These are phyloP conservation scores for Psilocybe cubensis DNA, from an alignment of 768 basidiomycete genomes.

Conservation along the genomic window DNA sequence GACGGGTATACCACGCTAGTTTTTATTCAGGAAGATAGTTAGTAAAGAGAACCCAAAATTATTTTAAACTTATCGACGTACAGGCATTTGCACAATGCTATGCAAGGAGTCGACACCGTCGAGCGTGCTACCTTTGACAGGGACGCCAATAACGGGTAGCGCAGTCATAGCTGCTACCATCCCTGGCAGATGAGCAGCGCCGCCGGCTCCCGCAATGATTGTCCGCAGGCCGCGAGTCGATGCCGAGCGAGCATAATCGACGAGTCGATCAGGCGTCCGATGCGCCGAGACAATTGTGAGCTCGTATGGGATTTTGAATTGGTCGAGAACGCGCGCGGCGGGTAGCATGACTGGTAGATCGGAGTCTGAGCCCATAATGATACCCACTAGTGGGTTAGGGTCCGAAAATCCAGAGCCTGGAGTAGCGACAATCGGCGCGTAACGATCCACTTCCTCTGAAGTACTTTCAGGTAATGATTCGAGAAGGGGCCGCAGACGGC, in stretches of 20 bases:
- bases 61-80: too few species aligned
- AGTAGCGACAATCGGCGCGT: conserved; percentile 49
- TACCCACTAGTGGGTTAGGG: conserved; percentile 77
- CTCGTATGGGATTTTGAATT: conserved; percentile 88
- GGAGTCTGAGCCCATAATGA: conserved; percentile 99
- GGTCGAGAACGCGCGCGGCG: conserved; percentile 81
- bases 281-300: conserved; percentile 97
- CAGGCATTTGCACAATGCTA: conserved; percentile 99
- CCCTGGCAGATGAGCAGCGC: conserved; percentile 96
- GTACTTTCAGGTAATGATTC: conserved; percentile 55
- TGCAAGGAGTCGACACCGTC: conserved; percentile 98
- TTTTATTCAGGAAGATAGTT: too few species aligned
- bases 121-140: conserved; percentile 91
- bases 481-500: conserved; percentile 76
- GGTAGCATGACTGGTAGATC: conserved; percentile 94
- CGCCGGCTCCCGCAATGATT: conserved; percentile 97
- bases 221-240: conserved; percentile 65
- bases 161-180: conserved; percentile 97
- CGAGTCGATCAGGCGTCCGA: conserved; percentile 86
- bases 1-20: conserved; percentile 93
- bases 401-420: conserved; percentile 61
- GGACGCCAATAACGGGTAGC: conserved; percentile 93
- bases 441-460: conserved; percentile 51
- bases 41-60: too few species aligned
- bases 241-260: conserved; percentile 81